Percentiles rank a stretch among this genome's conserved stretches.
Evolutionary conservation across 306 rosid genomes (phyloP).

Genomic region (Cucumis melo): DNA sequence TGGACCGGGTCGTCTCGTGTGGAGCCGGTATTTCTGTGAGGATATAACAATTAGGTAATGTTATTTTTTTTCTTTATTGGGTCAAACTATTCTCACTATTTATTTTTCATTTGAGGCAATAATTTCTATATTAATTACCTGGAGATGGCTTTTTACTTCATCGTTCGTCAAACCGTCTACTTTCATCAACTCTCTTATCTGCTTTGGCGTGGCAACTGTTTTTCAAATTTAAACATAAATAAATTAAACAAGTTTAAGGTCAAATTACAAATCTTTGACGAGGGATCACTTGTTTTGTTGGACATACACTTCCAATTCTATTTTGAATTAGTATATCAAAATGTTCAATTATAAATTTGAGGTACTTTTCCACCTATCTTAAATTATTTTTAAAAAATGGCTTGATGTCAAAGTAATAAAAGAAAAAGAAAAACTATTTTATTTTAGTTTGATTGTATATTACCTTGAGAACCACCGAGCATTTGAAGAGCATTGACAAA

Average conservation of each 20-base stretch:
- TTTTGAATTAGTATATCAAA: no score
- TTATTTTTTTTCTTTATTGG: no score
- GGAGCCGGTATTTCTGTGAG: conserved; percentile 86
- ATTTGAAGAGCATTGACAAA: conserved; percentile 61
- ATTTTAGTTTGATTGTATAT: background rate
- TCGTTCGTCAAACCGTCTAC: conserved; percentile 99
- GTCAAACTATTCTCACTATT: no score
- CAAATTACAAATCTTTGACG: background rate
- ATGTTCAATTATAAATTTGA: no score
- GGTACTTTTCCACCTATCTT: no score
- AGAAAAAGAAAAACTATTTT: background rate
- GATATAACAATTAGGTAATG: background rate
- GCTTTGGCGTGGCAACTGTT: conserved; percentile 95
- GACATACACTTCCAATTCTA: no score
- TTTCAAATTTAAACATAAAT: background rate
- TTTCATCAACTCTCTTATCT: conserved; percentile 96
- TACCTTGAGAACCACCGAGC: conserved; percentile 83
- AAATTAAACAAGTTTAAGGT: background rate
- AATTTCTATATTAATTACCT: conserved; percentile 24
- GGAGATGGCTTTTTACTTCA: conserved; percentile 99
- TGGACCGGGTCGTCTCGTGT: conserved; percentile 86
- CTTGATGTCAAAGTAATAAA: no score
- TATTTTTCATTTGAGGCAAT: no score
- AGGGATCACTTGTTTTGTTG: no score
- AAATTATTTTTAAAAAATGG: no score